Base-by-base conservation (phyloP, 768 basidiomycete genomes). In the Lentinula raphanica region DNA sequence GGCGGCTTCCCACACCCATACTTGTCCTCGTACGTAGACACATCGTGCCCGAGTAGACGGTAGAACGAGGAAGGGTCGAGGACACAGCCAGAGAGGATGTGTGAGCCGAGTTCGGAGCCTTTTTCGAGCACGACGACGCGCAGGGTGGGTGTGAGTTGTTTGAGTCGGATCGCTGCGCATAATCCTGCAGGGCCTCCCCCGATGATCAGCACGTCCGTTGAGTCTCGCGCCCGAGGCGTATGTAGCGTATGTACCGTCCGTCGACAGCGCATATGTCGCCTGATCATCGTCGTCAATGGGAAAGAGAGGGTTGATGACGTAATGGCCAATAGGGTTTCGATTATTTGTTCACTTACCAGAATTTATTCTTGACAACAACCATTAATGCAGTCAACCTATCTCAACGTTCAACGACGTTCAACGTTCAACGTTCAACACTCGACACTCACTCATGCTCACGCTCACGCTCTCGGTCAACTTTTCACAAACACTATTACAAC, bases 111-210 rank as follows among this genome's bases (percentile, higher is more conserved):
- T 81, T 98, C 96, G 15, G 79, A 77, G 11, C 95, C 96, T 72
- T 99, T 99, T 74, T 98, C 97, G 6, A 98, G 78, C 0, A 99
- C 89, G 42, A 99, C 90, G 6, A 99, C 94, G 15, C 96, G 96
- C 77, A 62, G 95, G 91, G 93, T 86, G 63, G 81, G 72, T 66
- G 94, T 92, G 25, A 97, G 84, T 72, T 98, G 95, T 74, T 96
- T 98, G 54, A 99, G 75, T 5, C 94, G 82, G 60, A 98, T 98
- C 4, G 94, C 96, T n/a, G 96, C 94, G 62, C 87, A 88, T 60
- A 99, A 80, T 5, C 97, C 96, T 0, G 97, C 96, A 0, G 97
- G 97, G 2, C 95, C 97, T 2, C 82, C 95, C 9, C 96, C 96
- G 57, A 97, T 94, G 67, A 99, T 98, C 70, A 94, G 96, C 35